These are phyloP conservation scores for Penicillium fimorum DNA, from an alignment of 495 filamentous ascomycete genomes.

Conservation along the genomic window DNA sequence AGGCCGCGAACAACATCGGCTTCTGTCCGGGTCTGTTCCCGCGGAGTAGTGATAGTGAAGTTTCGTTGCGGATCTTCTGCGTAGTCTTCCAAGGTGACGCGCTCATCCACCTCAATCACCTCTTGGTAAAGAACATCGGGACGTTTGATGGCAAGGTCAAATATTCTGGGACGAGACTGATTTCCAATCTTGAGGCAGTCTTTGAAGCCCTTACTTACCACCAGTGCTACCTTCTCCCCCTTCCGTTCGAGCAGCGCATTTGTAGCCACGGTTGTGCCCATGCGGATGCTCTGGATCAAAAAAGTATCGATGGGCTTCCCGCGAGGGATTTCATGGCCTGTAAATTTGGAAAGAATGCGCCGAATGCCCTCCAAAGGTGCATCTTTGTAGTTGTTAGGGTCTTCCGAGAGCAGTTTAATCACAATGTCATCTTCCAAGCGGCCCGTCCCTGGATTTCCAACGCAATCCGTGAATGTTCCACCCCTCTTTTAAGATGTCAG, in stretches of 20 bases:
- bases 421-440: conserved; percentile 50
- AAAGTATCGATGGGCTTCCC: conserved; percentile 78
- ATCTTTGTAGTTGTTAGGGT: conserved; percentile 77
- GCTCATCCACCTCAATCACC: conserved; percentile 71
- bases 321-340: conserved; percentile 65
- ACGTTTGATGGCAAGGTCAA: conserved; percentile 68
- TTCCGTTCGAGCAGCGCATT: conserved; percentile 87
- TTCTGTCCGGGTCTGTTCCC: conserved; percentile 2
- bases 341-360: conserved; percentile 75
- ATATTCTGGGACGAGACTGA: conserved; percentile 72
- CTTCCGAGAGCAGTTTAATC: conserved; percentile 79
- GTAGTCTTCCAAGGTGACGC: conserved; percentile 73
- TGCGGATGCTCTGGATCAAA: conserved; percentile 71
- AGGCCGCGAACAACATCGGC: conserved; percentile 23
- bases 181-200: conserved; percentile 82
- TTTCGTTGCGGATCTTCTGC: conserved; percentile 30
- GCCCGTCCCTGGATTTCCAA: conserved; percentile 26
- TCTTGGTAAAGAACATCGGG: conserved; percentile 69
- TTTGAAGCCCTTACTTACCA: conserved; percentile 84
- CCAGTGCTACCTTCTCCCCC: conserved; percentile 79
- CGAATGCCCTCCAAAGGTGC: conserved; percentile 81
- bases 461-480: conserved; percentile 31
- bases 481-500: conserved; percentile 18
- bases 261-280: conserved; percentile 83
- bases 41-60: conserved; percentile 10